Base-by-base conservation (phyloP, 441 rosid species). In the Lepidium campestre region DNA sequence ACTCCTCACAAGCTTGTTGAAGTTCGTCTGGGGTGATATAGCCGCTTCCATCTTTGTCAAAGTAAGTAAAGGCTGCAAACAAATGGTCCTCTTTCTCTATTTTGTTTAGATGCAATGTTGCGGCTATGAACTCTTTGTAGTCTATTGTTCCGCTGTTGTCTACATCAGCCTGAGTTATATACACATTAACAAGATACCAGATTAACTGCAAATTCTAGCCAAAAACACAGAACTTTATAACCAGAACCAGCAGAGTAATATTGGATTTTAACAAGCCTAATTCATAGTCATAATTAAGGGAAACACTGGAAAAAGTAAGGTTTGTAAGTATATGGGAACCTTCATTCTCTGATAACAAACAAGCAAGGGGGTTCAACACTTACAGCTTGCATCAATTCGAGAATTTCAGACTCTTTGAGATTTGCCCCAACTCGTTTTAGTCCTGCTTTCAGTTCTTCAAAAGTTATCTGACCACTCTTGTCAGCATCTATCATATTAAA, bases 361-460 rank as follows among this genome's bases (percentile, higher is more conserved):
- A 12, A 1, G 39, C 42, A 65, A 47, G 32, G 7, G 25, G 2
- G 13, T 50, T 35, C 5, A 37, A 56, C 34, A 58, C 93, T 85
- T 80, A 93, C 99, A 31, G 99, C 96, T 80, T 87, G 96, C 99
- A 93, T 91, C 7, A 93, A 71, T 75, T 91, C 97, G 72, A 89
- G 90, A 73, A 91, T 91, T 78, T 93, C 99, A 1, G 99, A 91
- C 73, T 93, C 99, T 69, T 87, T 91, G 53, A 91, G 96, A 77
- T 86, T 93, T 37, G 97, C 99, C 68, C 99, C 99, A 46, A 75
- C 86, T 74, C 90, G 80, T 78, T 85, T 85, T 29, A 93, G 56
- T 65, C 99, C 99, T 14, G 79, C 96, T 82, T 93, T 87, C 22
- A 93, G 91, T 77, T 93, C 97, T 73, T 93, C 97, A 0, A 85